Evolutionary conservation across 306 rosid species (phyloP).

Genomic region (Lathyrus oleraceus): DNA sequence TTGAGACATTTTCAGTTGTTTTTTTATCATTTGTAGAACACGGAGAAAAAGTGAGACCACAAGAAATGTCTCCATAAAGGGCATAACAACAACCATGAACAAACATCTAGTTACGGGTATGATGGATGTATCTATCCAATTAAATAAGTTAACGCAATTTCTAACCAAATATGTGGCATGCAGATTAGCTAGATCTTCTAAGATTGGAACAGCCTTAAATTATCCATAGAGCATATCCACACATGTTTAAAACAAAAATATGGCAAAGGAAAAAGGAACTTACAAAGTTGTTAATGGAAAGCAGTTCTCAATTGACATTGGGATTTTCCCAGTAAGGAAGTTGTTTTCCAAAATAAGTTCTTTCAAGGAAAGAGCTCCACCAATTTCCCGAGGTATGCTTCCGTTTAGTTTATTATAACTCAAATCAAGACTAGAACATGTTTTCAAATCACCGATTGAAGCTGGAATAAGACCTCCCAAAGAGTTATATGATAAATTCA

Average conservation of each 20-base stretch:
- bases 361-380: conserved; percentile 63
- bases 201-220: not conserved
- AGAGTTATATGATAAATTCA: conserved; percentile 73
- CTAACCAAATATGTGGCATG: conserved; percentile 11
- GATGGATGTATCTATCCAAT: conserved; percentile 14
- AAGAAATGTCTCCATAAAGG: conserved; percentile 4
- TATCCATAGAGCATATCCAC: not conserved
- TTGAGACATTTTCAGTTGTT: not conserved
- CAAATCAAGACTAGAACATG: conserved; percentile 64
- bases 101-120: conserved; percentile 12
- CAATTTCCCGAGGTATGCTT: conserved; percentile 72
- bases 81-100: conserved; percentile 33
- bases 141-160: conserved; percentile 4
- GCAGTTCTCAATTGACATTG: conserved; percentile 72
- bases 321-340: conserved; percentile 65
- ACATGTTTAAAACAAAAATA: conserved; percentile 2
- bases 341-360: conserved; percentile 70
- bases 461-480: conserved; percentile 72
- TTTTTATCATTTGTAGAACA: conserved; percentile 9
- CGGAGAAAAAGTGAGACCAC: not conserved
- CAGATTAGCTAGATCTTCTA: conserved; percentile 19
- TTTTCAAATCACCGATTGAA: conserved; percentile 64
- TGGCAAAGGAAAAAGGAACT: conserved; percentile 45
- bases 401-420: conserved; percentile 74
- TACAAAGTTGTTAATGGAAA: conserved; percentile 73